Percentiles rank a stretch among this genome's conserved stretches.
Evolutionary conservation across 1,139 yeast species (phyloP).

Genomic region (Keqinozyma sinolaborantium): DNA sequence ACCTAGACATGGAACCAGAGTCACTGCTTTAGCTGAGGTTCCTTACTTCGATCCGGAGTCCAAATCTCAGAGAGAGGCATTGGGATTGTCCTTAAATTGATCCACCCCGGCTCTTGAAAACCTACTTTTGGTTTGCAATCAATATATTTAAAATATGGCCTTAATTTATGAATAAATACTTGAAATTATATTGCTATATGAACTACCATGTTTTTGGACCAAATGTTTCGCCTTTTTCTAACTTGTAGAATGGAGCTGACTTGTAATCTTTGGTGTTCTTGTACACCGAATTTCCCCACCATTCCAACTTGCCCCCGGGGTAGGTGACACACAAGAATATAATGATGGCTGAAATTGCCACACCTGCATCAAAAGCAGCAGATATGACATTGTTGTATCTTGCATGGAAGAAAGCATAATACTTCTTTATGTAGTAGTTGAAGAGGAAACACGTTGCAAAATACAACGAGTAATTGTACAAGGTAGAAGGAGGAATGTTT

Average conservation of each 20-base stretch:
- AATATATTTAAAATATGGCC: no score
- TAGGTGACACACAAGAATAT: slow-evolving; percentile 37
- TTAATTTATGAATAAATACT: no score
- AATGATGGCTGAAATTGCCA: slow-evolving; percentile 39
- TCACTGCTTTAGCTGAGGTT: slow-evolving; percentile 53
- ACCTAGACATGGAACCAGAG: slow-evolving; percentile 58
- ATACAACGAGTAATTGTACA: slow-evolving; percentile 40
- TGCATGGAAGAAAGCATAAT: slow-evolving; percentile 44
- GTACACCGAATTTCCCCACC: slow-evolving; percentile 46
- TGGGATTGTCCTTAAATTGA: slow-evolving; percentile 42
- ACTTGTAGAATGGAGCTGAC: slow-evolving; percentile 1
- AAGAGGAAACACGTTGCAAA: slow-evolving; percentile 31
- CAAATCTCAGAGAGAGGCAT: slow-evolving; percentile 52
- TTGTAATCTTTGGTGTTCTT: slow-evolving; percentile 9
- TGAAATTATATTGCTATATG: no score
- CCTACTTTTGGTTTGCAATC: no score
- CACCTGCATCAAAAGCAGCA: slow-evolving; percentile 42
- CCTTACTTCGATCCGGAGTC: slow-evolving; percentile 51
- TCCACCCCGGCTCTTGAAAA: no score
- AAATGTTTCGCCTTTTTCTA: slow-evolving; percentile 14
- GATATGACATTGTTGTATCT: slow-evolving; percentile 40
- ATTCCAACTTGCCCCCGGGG: slow-evolving; percentile 20
- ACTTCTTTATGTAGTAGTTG: slow-evolving; percentile 29
- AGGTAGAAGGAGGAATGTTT: slow-evolving; percentile 46
- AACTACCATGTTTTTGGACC: slow-evolving; percentile 18